Evolutionary conservation across 352 stramenopile genomes (phyloP), one percentile per base, ranked within the genome.

Genomic region (Phytophthora tentaculata): DNA sequence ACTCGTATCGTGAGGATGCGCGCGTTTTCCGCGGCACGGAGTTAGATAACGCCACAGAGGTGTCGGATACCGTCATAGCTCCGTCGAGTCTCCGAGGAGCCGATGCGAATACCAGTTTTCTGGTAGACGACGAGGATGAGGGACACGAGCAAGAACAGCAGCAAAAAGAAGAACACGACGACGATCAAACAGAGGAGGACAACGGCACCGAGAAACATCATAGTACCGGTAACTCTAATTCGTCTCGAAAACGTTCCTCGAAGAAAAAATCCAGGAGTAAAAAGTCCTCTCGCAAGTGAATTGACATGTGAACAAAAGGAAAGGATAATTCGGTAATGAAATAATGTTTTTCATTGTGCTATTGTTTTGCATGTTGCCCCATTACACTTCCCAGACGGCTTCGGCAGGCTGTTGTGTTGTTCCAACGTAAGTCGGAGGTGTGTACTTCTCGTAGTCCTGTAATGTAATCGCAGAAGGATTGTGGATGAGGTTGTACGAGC

Each of bases 401-500:
- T 91, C 81, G 13, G 85, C 81, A 23, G 81, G 51, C 19, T 78
- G 71, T 57, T 81, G 63, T 22, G 35, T 57, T 37, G 71, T 52
- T 45, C 82, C 81, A 49, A 90, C 79, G 51, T 82, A 94, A 10
- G 50, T 52, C 5, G 83, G 83, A 41, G 85, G 83, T 13, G 69
- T 69, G 61, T 91, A 91, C 26, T 56, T 64, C 13, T 35, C 52
- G 14, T 60, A 69, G 29, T 77, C 71, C 29, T 81, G 61, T 9
- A 76, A 35, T 13, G n/a, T 69, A 7, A 52, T 59, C 24, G 57
- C 66, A 14, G 71, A 61, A 8, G 73, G 66, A 62, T 87, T 49
- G 66, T 94, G 81, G 53, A 91, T 81, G 58, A 91, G 76, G 60
- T 90, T 83, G 77, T 85, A 91, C 14, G 83, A 91, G 60, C 83